These are phyloP conservation scores for Straminergon stramineum DNA, from an alignment of 225 moss, liverwort and hornwort genomes.

Conservation along the genomic window DNA sequence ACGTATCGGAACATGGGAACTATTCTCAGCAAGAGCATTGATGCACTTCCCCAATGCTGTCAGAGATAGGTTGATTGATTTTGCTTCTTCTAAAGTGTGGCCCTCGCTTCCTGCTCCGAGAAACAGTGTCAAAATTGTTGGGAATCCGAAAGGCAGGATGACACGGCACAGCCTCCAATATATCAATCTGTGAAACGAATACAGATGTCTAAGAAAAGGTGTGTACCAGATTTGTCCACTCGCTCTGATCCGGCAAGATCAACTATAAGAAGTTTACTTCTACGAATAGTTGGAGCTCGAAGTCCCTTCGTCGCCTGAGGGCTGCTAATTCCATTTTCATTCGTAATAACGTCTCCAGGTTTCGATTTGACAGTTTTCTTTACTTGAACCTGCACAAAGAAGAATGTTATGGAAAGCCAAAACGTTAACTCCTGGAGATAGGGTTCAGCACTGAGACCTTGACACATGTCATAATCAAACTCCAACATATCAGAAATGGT, in stretches of 20 bases:
- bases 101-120: constrained; percentile 69
- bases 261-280: constrained; percentile 55
- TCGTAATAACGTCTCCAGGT: background rate
- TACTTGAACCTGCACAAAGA: constrained; percentile 45
- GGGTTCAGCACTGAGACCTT: background rate
- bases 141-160: background rate
- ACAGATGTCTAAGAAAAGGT: background rate
- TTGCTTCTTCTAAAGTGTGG: constrained; percentile 91
- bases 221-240: constrained; percentile 46
- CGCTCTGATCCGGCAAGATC: constrained; percentile 60
- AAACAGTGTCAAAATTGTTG: background rate
- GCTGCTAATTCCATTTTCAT: constrained; percentile 30
- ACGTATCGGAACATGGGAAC: constrained; percentile 89
- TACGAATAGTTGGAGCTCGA: constrained; percentile 44
- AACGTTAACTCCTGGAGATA: background rate
- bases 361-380: constrained; percentile 33
- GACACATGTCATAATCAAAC: background rate
- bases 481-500: background rate
- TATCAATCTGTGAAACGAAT: background rate
- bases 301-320: constrained; percentile 22
- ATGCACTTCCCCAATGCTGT: constrained; percentile 92
- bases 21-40: constrained; percentile 89
- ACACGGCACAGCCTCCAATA: background rate
- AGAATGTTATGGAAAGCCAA: background rate
- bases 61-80: constrained; percentile 87